Evolutionary conservation across 2,329 filamentous ascomycete genomes (phyloP).

Genomic region (Phaeosphaeria sp.): DNA sequence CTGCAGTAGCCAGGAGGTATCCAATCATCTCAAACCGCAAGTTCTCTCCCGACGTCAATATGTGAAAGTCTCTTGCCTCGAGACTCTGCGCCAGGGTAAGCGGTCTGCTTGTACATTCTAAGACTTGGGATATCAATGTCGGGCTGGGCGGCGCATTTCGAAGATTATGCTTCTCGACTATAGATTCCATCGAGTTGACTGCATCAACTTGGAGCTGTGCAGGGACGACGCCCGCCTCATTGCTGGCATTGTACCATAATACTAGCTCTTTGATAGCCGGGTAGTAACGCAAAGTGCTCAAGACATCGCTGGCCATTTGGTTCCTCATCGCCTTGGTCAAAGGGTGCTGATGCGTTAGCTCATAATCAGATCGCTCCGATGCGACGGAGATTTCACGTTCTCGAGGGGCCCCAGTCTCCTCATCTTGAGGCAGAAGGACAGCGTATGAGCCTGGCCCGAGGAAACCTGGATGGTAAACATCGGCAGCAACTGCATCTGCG

Average conservation of each 20-base stretch:
- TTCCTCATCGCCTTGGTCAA: constrained; percentile 40
- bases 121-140: constrained; percentile 30
- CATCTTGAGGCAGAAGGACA: constrained; percentile 37
- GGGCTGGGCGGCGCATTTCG: constrained; percentile 29
- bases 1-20: constrained; percentile 47
- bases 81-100: constrained; percentile 31
- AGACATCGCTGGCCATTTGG: constrained; percentile 36
- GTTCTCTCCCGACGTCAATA: constrained; percentile 46
- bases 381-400: constrained; percentile 31
- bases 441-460: constrained; percentile 44
- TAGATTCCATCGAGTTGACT: constrained; percentile 36
- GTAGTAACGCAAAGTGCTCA: constrained; percentile 38
- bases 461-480: constrained; percentile 41
- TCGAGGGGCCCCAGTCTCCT: constrained; percentile 20
- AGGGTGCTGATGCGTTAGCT: constrained; percentile 38
- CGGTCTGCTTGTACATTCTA: constrained; percentile 37
- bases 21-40: constrained; percentile 51
- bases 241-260: constrained; percentile 28
- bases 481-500: constrained; percentile 41
- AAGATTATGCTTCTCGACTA: constrained; percentile 42
- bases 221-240: constrained; percentile 46
- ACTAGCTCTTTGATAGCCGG: constrained; percentile 33
- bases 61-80: constrained; percentile 46
- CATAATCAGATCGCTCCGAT: constrained; percentile 35
- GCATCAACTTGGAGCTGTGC: constrained; percentile 44